Evolutionary conservation across 805 yeast species (phyloP), one percentile per base, ranked within the genome.

Genomic region (Blastobotrys americana): DNA sequence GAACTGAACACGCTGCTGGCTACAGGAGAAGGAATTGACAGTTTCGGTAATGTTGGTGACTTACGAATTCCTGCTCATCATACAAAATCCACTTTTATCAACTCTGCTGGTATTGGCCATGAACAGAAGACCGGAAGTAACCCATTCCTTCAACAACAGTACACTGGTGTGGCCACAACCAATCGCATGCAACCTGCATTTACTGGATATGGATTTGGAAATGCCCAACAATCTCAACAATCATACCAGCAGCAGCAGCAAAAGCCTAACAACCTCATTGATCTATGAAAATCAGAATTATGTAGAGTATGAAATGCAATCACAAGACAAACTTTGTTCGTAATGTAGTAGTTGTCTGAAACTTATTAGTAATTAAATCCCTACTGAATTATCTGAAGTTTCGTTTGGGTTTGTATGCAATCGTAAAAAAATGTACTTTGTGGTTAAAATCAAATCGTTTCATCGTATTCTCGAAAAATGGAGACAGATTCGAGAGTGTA

Each of bases 191-290:
- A 82, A 41, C 89, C 95, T 4, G 80, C 93, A 2, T 81, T 84
- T 58, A 89, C 97, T 1, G 97, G 97, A 2, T 88, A 79, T 59
- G 97, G 97, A 1, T 89, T 89, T 65, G 97, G 97, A 40, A 89
- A 88, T 55, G 86, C 80, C 50, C 65, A 63, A 23, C 64, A 59
- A 20, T 54, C 57, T 17, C 52, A 43, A 31, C 58, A 51, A 40
- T 48, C 45, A 36, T 41, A 42, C 22, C 49, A 45, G 27, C 52
- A 48, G 42, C 44, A 50, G 23, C 48, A 37, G 34, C 42, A 41
- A 17, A 34, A 45, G 33, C 37, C 34, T 10, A 51, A 56, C 42
- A 59, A 53, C 41, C 51, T 61, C 45, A 60, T 61, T 41, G 66
- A 61, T 40, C 36, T 61, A 27, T 61, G 49, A 27, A 15, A 13